Evolutionary conservation across 2,329 filamentous ascomycete genomes (phyloP), one percentile per base, ranked within the genome.

Genomic region (Rhexocercosporidium sp.): DNA sequence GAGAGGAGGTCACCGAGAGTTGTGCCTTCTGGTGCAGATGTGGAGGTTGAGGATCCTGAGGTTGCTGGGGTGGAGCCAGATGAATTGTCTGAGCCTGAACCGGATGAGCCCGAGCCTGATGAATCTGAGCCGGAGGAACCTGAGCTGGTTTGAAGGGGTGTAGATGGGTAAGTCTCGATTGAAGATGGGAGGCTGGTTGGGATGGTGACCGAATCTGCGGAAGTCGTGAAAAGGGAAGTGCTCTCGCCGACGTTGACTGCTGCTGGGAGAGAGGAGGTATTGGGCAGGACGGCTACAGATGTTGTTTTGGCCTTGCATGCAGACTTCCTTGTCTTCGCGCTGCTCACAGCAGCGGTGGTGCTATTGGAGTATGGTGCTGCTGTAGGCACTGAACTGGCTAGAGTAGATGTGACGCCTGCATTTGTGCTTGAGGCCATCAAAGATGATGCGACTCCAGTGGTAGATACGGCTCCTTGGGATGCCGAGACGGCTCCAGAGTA

Each of bases 1-100:
- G 68, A 64, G 27, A 73, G 67, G 66, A 72, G 64, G 41, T 61
- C 64, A 44, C 39, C 22, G 51, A 73, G 71, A 16, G 68, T 73
- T 12, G 69, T 72, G 14, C 71, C 71, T 41, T 31, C 25, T 46
- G 70, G 69, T 20, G 57, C 41, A 18, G 56, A 53, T 51, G 34
- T 46, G n/a, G 62, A 31, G 29, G 44, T 61, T 46, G 34, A 46
- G n/a, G 62, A 25, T 22, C 34, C 34, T 6, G 34, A 37, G 8
- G 62, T 51, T 14, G 54, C 14, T 16, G 60, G 53, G 44, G 49
- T 20, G 47, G 41, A 22, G 44, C 64, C 22, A 34, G 67, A 44
- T 20, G 53, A 34, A 18, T 62, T 61, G 4, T 57, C 47, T n/a
- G 53, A 44, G 39, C 65, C 18, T 6, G 34, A 37, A 37, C 8